Conservation (phyloP, 2,329 filamentous ascomycete species). For the Scleromitrula shiraiana region DNA sequence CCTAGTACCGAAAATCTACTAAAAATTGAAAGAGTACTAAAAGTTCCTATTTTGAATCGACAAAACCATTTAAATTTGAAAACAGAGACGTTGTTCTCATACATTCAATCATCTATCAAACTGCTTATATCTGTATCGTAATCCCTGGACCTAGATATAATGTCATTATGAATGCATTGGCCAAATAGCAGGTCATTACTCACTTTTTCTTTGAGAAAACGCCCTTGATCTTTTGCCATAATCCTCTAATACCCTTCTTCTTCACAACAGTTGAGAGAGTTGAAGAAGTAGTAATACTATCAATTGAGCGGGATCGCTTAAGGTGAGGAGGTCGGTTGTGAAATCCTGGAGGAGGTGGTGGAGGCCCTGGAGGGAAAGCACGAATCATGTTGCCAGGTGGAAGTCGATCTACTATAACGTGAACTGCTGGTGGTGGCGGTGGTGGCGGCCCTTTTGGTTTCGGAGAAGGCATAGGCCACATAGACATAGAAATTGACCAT, state of each 20-base stretch:
- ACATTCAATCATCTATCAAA: too few species aligned
- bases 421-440: slow-evolving; percentile 27
- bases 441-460: slow-evolving; percentile 60
- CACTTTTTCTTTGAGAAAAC: background rate
- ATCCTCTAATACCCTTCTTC: background rate
- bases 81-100: too few species aligned
- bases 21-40: too few species aligned
- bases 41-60: too few species aligned
- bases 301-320: background rate
- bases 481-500: slow-evolving; percentile 61
- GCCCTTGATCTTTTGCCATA: background rate
- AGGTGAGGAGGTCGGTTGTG: background rate
- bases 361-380: background rate
- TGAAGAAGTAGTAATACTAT: too few species aligned
- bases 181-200: background rate
- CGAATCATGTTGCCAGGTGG: background rate
- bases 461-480: slow-evolving; percentile 54
- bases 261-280: background rate
- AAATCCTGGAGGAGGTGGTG: background rate
- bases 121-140: background rate
- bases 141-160: background rate
- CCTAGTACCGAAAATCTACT: too few species aligned
- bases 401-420: background rate
- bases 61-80: too few species aligned
- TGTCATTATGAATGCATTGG: background rate